These are phyloP conservation scores for Boletales sp. DNA, from an alignment of 768 basidiomycete species.

Conservation along the genomic window DNA sequence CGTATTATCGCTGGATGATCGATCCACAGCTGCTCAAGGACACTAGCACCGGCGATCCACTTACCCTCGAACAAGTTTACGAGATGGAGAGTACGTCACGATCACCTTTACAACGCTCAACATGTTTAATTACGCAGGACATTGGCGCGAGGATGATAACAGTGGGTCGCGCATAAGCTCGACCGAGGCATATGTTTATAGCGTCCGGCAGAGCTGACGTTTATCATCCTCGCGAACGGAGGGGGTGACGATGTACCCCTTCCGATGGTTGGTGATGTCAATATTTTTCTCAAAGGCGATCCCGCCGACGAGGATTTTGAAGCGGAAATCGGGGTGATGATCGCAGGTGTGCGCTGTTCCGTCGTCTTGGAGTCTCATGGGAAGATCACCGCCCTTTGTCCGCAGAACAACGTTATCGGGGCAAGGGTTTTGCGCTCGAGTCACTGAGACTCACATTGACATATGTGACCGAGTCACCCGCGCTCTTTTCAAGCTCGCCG, in stretches of 20 bases:
- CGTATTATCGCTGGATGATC: constrained; percentile 88
- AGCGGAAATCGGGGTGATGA: constrained; percentile 90
- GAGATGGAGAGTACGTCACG: constrained; percentile 76
- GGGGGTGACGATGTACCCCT: constrained; percentile 31
- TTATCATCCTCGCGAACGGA: constrained; percentile 68
- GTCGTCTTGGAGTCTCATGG: neutral
- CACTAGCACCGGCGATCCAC: constrained; percentile 76
- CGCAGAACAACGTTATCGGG: constrained; percentile 62
- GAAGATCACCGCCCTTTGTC: neutral
- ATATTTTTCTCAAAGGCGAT: constrained; percentile 74
- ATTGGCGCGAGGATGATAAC: constrained; percentile 85
- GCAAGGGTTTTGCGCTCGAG: constrained; percentile 62
- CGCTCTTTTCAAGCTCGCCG: constrained; percentile 9
- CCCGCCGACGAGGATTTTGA: constrained; percentile 47
- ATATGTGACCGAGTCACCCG: constrained; percentile 55
- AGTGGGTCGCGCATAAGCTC: constrained; percentile 37
- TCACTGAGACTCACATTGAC: constrained; percentile 64
- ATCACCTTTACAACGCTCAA: neutral
- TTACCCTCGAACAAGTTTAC: constrained; percentile 77
- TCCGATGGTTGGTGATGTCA: constrained; percentile 90
- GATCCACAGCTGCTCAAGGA: constrained; percentile 64
- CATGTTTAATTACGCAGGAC: constrained; percentile 42
- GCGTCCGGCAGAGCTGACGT: constrained; percentile 64
- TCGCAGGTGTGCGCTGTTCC: constrained; percentile 56
- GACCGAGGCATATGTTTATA: neutral